Evolutionary conservation across 2,329 filamentous ascomycete species (phyloP), one percentile per base, ranked within the genome.

Genomic region (Verticillium nonalfalfae): DNA sequence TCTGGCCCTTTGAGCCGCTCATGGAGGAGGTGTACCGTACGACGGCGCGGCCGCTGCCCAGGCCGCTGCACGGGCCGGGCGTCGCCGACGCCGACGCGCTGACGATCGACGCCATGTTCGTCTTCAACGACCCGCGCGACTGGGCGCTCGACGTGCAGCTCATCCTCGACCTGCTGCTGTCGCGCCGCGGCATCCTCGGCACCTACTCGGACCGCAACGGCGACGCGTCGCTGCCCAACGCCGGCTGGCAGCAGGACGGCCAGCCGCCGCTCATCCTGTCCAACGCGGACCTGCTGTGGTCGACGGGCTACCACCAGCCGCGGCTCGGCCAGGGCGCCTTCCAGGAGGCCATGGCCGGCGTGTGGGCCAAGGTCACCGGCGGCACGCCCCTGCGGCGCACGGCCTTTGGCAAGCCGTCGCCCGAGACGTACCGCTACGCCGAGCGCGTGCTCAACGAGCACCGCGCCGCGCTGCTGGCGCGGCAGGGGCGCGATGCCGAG

Each of bases 51-150:
- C 83, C 85, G 1, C 78, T 90, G 0, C 87, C 87, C 0, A 70
- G 67, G 9, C 79, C 78, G 13, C 77, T 83, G 65, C 74, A 78
- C 59, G 72, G 81, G 40, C 69, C 73, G 50, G n/a, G 18, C 39
- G 78, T 75, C 64, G 76, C 63, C 59, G 70, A 58, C 71, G 72
- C 60, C 0, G 70, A 77, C 10, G 75, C 80, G 10, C 81, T 94
- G 57, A 93, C 91, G 68, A 89, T 99, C 67, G 92, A 96, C 70
- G 93, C 93, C 34, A 86, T 98, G 34, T 90, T 98, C 69, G 90
- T 97, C 7, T 97, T 94, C 82, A 96, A 97, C 73, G 95, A 98
- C 74, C 93, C 95, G 3, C 86, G 95, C 61, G 95, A 99, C 78
- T 99, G 95, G 95, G 93, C 90, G 1, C 82, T 97, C 10, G 94